Evolutionary conservation across 306 rosid species (phyloP).

Genomic region (Albizia julibrissin): DNA sequence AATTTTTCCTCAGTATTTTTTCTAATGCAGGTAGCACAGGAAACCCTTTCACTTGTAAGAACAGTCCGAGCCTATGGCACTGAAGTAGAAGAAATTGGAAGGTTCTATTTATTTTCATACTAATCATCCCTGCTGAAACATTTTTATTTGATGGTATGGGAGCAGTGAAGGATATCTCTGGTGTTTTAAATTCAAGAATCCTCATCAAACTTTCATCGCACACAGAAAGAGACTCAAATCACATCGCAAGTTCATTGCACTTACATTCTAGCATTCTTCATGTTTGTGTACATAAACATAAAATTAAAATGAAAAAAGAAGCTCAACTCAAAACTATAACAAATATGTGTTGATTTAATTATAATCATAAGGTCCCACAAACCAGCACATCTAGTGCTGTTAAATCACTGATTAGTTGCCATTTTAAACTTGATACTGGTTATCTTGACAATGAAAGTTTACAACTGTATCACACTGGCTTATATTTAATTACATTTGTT

Average conservation of each 20-base stretch:
- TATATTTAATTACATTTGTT: constrained; percentile 1
- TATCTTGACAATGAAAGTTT: neutral
- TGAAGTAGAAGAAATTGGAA: constrained; percentile 54
- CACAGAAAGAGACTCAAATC: neutral
- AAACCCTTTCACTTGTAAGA: constrained; percentile 61
- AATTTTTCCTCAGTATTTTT: constrained; percentile 23
- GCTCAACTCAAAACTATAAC: neutral
- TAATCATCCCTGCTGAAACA: constrained; percentile 24
- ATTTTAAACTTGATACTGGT: constrained; percentile 14
- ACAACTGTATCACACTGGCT: neutral
- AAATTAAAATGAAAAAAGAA: neutral
- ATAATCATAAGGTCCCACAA: neutral
- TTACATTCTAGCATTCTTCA: neutral
- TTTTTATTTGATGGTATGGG: constrained; percentile 11
- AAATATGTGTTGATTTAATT: neutral
- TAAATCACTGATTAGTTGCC: neutral
- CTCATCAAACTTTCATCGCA: constrained; percentile 1
- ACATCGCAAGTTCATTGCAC: constrained; percentile 5
- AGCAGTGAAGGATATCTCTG: neutral
- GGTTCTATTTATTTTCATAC: constrained; percentile 37
- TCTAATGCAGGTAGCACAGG: constrained; percentile 63
- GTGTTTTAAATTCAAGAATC: neutral
- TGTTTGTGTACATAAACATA: constrained; percentile 6
- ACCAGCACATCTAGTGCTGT: neutral
- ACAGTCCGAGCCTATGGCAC: constrained; percentile 62